Evolutionary conservation across 1,284 basidiomycete genomes (phyloP).

Genomic region (Cutaneotrichosporon daszewskae): DNA sequence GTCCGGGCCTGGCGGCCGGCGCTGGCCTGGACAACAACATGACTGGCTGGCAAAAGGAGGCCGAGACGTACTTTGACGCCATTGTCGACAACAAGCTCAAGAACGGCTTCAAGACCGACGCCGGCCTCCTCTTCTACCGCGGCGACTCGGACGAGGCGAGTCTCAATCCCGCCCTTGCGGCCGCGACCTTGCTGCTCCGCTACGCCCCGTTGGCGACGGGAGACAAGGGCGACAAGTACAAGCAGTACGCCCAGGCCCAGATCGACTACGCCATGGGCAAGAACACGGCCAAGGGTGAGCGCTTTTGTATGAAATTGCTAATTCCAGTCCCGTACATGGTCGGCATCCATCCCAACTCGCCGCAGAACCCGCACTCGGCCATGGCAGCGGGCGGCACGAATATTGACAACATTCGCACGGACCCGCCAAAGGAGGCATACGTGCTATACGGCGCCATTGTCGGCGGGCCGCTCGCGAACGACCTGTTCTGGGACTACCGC

Average conservation of each 20-base stretch:
- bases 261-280: conserved; percentile 75
- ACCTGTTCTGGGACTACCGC: conserved; percentile 75
- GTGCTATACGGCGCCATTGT: conserved; percentile 80
- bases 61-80: conserved; percentile 70
- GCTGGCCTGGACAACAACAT: conserved; percentile 54
- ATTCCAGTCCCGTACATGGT: conserved; percentile 51
- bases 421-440: conserved; percentile 64
- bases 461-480: conserved; percentile 73
- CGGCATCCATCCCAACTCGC: conserved; percentile 81
- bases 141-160: conserved; percentile 73
- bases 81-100: conserved; percentile 58
- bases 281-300: conserved; percentile 72
- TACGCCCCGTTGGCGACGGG: conserved; percentile 66
- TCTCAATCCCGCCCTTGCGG: conserved; percentile 79
- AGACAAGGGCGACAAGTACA: conserved; percentile 58
- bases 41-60: conserved; percentile 62
- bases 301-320: conserved; percentile 5
- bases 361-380: conserved; percentile 80
- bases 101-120: conserved; percentile 58
- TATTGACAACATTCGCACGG: conserved; percentile 61
- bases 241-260: conserved; percentile 48
- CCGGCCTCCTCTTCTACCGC: conserved; percentile 69
- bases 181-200: conserved; percentile 70
- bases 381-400: conserved; percentile 70
- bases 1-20: conserved; percentile 57